Evolutionary conservation across 1,284 basidiomycete species (phyloP).

Genomic region (Ganoderma sinense): DNA sequence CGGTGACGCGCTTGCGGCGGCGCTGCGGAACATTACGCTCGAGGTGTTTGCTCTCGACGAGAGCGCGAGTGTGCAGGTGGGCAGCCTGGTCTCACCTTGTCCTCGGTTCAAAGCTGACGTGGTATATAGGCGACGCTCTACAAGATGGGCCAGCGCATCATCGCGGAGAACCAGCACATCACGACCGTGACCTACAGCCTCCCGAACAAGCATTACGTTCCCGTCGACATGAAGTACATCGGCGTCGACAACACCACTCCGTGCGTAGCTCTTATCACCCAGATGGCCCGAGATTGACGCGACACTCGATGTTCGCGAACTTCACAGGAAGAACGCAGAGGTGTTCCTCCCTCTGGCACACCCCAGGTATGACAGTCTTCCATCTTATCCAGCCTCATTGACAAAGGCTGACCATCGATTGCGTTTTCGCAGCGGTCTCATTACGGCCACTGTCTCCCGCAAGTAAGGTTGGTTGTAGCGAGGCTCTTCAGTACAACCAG

Average conservation of each 20-base stretch:
- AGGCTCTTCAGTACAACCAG: neutral
- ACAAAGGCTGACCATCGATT: constrained; percentile 31
- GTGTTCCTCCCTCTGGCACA: constrained; percentile 85
- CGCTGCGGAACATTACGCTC: constrained; percentile 75
- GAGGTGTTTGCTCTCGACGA: constrained; percentile 88
- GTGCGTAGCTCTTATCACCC: constrained; percentile 36
- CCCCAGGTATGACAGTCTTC: constrained; percentile 62
- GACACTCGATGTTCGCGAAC: neutral
- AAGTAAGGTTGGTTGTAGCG: constrained; percentile 20
- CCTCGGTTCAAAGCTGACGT: neutral
- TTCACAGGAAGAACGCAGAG: constrained; percentile 70
- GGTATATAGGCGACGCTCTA: constrained; percentile 81
- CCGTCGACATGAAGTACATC: constrained; percentile 78
- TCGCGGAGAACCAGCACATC: constrained; percentile 72
- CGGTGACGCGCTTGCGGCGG: constrained; percentile 59
- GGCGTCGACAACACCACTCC: constrained; percentile 60
- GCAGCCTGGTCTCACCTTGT: neutral
- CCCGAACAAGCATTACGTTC: constrained; percentile 96
- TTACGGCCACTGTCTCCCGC: constrained; percentile 37
- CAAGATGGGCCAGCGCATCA: constrained; percentile 84
- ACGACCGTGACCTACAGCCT: constrained; percentile 76
- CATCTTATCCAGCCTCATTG: neutral
- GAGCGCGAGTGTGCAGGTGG: constrained; percentile 90
- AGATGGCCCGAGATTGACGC: neutral
- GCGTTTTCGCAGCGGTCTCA: constrained; percentile 38